These are phyloP conservation scores for Lomentospora prolificans DNA, from an alignment of 2,329 filamentous ascomycete genomes.

Conservation along the genomic window DNA sequence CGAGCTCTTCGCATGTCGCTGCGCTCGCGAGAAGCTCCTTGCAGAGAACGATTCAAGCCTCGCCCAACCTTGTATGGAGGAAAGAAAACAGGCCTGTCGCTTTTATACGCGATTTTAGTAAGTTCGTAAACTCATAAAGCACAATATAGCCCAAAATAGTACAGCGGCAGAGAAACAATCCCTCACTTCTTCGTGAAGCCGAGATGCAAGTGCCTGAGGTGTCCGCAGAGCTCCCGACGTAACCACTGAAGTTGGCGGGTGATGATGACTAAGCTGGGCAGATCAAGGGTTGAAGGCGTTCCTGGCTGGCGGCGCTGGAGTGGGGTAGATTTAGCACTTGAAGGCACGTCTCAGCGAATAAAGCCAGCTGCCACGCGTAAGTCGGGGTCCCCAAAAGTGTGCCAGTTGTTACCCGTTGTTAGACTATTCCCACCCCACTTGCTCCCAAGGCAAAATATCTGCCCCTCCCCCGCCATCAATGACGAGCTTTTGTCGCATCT, in stretches of 20 bases:
- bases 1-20: background rate
- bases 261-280: background rate
- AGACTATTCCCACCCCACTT: no score
- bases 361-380: background rate
- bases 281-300: background rate
- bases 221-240: background rate
- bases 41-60: no score
- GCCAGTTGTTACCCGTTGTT: no score
- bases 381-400: no score
- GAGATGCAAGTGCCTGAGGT: background rate
- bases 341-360: background rate
- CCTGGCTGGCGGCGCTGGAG: background rate
- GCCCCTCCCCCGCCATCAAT: constrained; percentile 1
- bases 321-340: background rate
- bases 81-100: background rate
- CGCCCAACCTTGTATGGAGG: background rate
- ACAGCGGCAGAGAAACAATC: background rate
- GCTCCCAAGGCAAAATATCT: no score
- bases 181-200: background rate
- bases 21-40: no score
- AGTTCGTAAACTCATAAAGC: background rate
- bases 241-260: background rate
- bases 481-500: background rate
- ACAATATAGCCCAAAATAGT: no score
- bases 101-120: background rate